Evolutionary conservation across 768 basidiomycete species (phyloP).

Genomic region (Plicaturopsis crispa): DNA sequence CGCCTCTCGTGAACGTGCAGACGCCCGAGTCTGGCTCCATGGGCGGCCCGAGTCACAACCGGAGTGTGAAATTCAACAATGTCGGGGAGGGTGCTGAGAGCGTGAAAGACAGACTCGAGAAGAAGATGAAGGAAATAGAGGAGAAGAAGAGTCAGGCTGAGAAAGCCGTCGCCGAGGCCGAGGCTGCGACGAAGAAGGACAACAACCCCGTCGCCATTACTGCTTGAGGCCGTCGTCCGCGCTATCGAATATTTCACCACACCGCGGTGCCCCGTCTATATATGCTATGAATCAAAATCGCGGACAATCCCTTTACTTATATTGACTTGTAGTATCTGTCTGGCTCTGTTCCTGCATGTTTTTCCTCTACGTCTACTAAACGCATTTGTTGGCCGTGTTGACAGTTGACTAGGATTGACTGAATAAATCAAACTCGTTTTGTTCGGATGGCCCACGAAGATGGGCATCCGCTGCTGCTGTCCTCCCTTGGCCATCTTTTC

Average conservation of each 20-base stretch:
- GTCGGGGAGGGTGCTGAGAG: constrained; percentile 22
- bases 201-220: constrained; percentile 36
- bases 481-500: neutral
- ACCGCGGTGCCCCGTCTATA: neutral
- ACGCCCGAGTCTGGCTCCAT: constrained; percentile 64
- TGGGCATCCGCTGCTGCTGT: neutral
- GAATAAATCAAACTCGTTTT: neutral
- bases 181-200: constrained; percentile 58
- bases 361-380: neutral
- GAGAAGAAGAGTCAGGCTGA: constrained; percentile 56
- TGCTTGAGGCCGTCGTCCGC: constrained; percentile 16
- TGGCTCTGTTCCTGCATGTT: neutral
- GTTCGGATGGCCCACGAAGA: neutral
- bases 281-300: neutral
- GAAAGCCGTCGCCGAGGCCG: constrained; percentile 59
- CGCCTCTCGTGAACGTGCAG: constrained; percentile 53
- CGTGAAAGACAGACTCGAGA: constrained; percentile 39
- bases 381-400: neutral
- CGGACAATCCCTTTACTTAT: neutral
- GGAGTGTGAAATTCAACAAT: constrained; percentile 67
- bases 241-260: neutral
- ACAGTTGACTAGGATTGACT: neutral
- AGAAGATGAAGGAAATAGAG: constrained; percentile 59
- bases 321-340: neutral
- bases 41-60: constrained; percentile 55